Base-by-base conservation (phyloP, 2,329 filamentous ascomycete genomes). In the Pezicula radicicola region DNA sequence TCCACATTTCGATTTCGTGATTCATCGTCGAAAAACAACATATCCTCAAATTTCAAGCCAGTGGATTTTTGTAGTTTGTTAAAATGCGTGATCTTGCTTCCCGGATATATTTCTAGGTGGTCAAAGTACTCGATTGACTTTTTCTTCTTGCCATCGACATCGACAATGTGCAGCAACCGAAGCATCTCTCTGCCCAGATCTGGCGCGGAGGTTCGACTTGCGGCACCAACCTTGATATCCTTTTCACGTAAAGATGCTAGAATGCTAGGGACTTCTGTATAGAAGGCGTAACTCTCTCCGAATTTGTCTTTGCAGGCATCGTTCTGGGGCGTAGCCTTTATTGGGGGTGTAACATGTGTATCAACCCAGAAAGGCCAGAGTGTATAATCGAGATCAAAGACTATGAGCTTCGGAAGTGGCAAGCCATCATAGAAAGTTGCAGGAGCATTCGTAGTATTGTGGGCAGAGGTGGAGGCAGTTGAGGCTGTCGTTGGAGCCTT, bases 321-420 rank as follows among this genome's bases (percentile, higher is more conserved):
- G 65, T 73, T 72, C 69, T 70, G 56, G 0, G 73, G 51, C 49
- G 75, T 72, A 6, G 76, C 63, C 59, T 79, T 79, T 16, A 96
- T 72, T 0, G 91, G 92, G 6, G 84, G 80, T 21, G 84, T 83
- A 62, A 94, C 88, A 71, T 97, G 92, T 3, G 91, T 96, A 75
- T 97, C 94, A 1, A 96, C 87, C 93, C 93, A 97, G 73, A 97
- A 97, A 4, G 92, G 91, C 94, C 93, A 97, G n/a, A 97, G 79
- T 0, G 94, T 97, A 77, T 97, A 97, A 77, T 97, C 93, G 56
- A 97, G 83, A 69, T 97, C 94, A 73, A 97, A 97, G 57, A 94
- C 89, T 62, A 97, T 80, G 60, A 96, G 79, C 55, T 86, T 65
- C 2, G 64, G 64, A 15, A 67, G 63, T 9, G 39, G 80, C 47